Evolutionary conservation across 176 grass and related monocot genomes (phyloP).

Genomic region (Thinopyrum elongatum): DNA sequence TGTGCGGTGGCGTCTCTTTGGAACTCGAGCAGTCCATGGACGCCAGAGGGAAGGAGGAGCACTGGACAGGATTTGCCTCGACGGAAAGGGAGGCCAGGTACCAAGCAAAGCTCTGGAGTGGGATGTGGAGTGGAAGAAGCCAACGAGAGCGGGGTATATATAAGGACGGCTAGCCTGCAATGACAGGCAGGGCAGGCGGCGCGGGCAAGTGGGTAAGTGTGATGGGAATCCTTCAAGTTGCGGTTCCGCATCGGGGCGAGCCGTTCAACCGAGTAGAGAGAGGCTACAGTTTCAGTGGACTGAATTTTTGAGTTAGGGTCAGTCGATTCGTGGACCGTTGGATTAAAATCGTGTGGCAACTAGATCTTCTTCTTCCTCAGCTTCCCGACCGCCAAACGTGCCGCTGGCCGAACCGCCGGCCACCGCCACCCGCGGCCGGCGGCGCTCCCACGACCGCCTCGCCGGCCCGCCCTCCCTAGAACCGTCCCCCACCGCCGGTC

Average conservation of each 20-base stretch:
- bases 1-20: conserved; percentile 33
- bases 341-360: no score
- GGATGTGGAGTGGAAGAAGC: background rate
- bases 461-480: no score
- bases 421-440: no score
- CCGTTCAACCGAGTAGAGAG: background rate
- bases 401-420: no score
- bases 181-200: background rate
- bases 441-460: no score
- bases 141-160: background rate
- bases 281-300: no score
- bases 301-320: no score
- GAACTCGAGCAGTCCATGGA: conserved; percentile 39
- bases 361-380: no score
- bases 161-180: background rate
- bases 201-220: background rate
- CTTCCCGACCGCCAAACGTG: no score
- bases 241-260: background rate
- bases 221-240: background rate
- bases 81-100: background rate
- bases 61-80: background rate
- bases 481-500: no score
- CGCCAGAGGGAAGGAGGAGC: background rate
- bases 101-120: background rate
- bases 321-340: no score